Base-by-base conservation (phyloP, 345 rosid species). In the Noccaea bulbosa region DNA sequence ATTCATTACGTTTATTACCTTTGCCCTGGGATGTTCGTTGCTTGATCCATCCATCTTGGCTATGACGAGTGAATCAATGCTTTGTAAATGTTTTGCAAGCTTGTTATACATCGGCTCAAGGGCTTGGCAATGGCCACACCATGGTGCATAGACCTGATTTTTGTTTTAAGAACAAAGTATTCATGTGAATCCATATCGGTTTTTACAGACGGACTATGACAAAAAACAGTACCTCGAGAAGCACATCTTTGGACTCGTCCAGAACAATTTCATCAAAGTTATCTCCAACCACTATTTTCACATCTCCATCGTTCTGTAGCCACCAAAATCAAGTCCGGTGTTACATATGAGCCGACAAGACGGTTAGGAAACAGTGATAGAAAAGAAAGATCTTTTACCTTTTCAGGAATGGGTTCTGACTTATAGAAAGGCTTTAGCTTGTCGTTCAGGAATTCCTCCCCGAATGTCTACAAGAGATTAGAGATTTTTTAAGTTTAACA, bases 41-140 rank as follows among this genome's bases (percentile, higher is more conserved):
- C 96, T 88, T 76, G 99, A 88, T 72, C 99, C 99, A 72, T 95
- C 99, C 96, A 95, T 95, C 90, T 92, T 95, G 38, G 99, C 93
- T 60, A 95, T 85, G 69, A 95, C 88, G 48, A 95, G 63, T 47
- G 98, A 92, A 47, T 95, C 92, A 65, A 95, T 86, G 65, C 73
- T 86, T 5, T 70, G 79, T 48, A 95, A 82, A 83, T 92, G 97
- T 80, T 86, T 88, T 40, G 91, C 99, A 77, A 94, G 97, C 72
- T 94, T 94, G 88, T 86, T 82, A 56, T 92, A 94, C 50, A 87
- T 88, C 53, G 97, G 97, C 79, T 94, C 99, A 33, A 94, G 81
- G 34, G 98, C 70, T 83, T 94, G 97, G 81, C 99, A 94, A 81
- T 94, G 99, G 60, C 99, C 99, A 70, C 99, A 94, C 99, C 99